Evolutionary conservation across 140 eudicot genomes (phyloP), one percentile per base, ranked within the genome.

Genomic region (Flaveria floridana): DNA sequence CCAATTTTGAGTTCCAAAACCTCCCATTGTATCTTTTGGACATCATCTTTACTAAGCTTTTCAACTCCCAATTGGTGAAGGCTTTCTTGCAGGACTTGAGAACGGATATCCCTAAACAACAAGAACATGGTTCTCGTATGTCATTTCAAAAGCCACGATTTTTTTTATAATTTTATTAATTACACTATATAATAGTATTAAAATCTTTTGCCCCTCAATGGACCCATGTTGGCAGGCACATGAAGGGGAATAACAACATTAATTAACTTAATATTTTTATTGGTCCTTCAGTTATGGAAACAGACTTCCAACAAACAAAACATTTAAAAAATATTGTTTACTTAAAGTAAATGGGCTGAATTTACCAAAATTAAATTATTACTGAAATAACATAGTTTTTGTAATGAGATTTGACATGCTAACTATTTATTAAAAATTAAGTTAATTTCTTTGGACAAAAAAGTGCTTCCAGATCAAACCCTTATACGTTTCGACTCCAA

Each of bases 21-120:
- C 76, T 93, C 98, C 97, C 97, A 90, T 70, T 90, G 97, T 94
- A 93, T 93, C 91, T 78, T 93, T 78, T 90, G 98, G 18, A 90
- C 96, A 74, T 90, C 97, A 55, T 93, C 98, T 85, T 90, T 90
- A 83, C 91, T 86, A 71, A 90, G 98, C 76, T 87, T 93, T 72
- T 93, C 97, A 6, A 93, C 97, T 80, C 98, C 98, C 76, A 93
- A 75, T 74, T 88, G 89, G 23, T 84, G 86, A 55, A 93, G 91
- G 72, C 96, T 90, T 79, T 84, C 91, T 73, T 90, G 97, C 85
- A 93, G 73, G 56, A 90, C 96, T 75, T 87, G 78, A 76, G 98
- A 90, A 74, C 97, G 97, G 4, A 88, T 86, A 72, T 93, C 98
- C 85, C 98, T 93, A 62, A 71, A 70, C 4, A 7, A 68, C 6